A percentile compares a stretch with the other conserved stretches of the same genome.
Conservation (phyloP, 2,329 filamentous ascomycete genomes). For the Colletotrichum sp. region DNA sequence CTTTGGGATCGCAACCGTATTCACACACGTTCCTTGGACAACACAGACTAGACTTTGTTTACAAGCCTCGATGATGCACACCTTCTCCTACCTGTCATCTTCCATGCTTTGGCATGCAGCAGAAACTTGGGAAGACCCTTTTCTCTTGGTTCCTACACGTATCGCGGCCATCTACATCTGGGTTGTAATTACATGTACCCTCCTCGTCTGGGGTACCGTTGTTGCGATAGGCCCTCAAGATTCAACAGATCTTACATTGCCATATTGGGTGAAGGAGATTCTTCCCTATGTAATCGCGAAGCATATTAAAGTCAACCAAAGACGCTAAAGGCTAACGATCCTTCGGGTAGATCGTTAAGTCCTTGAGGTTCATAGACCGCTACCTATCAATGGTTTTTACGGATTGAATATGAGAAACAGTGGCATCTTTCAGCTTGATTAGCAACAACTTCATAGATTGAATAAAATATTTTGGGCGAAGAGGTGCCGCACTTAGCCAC, state of each 20-base stretch:
- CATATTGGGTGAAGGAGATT: background rate
- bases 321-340: too few species aligned
- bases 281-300: background rate
- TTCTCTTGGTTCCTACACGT: background rate
- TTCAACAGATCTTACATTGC: background rate
- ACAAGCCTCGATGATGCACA: background rate
- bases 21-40: background rate
- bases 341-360: too few species aligned
- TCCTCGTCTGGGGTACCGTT: background rate
- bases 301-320: background rate
- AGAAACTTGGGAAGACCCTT: background rate
- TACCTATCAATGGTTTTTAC: too few species aligned
- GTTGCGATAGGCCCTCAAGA: background rate
- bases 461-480: too few species aligned
- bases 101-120: background rate
- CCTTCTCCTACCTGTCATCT: background rate
- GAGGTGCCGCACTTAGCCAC: too few species aligned
- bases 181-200: background rate
- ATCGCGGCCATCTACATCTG: background rate
- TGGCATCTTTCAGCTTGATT: too few species aligned
- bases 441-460: too few species aligned
- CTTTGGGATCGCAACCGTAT: background rate
- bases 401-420: too few species aligned
- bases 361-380: too few species aligned
- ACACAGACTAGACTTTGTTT: background rate